A percentile compares a stretch with the other conserved stretches of the same genome.
phyloP scores from a whole-genome alignment of 108 stramenopile genomes.

The Skeletonema costatum region DNA sequence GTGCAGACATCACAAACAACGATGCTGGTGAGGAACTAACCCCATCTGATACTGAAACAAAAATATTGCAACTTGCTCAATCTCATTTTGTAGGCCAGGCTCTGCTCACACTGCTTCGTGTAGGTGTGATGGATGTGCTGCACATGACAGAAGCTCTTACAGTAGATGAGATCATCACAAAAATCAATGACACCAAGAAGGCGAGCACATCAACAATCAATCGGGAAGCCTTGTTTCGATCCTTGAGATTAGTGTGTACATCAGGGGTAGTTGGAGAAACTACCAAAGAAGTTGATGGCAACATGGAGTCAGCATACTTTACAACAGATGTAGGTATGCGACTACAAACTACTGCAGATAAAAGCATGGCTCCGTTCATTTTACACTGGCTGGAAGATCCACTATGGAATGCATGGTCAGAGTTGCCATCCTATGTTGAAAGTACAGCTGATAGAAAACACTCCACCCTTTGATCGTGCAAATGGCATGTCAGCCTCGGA shows the following conservation, averaged over 20 bases:
- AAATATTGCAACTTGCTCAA: constrained; percentile 28
- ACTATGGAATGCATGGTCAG: constrained; percentile 48
- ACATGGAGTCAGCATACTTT: constrained; percentile 21
- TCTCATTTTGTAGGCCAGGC: constrained; percentile 36
- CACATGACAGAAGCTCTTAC: constrained; percentile 5
- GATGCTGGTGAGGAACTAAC: background rate
- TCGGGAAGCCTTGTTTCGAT: constrained; percentile 36
- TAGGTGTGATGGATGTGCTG: constrained; percentile 22
- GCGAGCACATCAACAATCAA: constrained; percentile 8
- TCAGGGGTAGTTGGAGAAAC: constrained; percentile 33
- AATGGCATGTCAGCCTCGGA: constrained; percentile 45
- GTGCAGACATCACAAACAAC: background rate
- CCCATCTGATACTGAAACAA: constrained; percentile 11
- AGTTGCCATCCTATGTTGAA: constrained; percentile 37
- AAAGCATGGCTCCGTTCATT: constrained; percentile 34
- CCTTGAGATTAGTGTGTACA: constrained; percentile 36
- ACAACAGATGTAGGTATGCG: constrained; percentile 29
- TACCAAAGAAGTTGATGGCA: background rate
- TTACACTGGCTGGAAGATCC: constrained; percentile 41
- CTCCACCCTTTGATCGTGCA: constrained; percentile 40
- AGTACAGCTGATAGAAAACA: background rate
- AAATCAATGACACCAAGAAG: background rate
- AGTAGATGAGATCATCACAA: constrained; percentile 29
- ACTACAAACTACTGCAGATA: constrained; percentile 7
- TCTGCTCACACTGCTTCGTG: constrained; percentile 12